phyloP scores from a whole-genome alignment of 1,284 basidiomycete species.

The Athelia psychrophila region DNA sequence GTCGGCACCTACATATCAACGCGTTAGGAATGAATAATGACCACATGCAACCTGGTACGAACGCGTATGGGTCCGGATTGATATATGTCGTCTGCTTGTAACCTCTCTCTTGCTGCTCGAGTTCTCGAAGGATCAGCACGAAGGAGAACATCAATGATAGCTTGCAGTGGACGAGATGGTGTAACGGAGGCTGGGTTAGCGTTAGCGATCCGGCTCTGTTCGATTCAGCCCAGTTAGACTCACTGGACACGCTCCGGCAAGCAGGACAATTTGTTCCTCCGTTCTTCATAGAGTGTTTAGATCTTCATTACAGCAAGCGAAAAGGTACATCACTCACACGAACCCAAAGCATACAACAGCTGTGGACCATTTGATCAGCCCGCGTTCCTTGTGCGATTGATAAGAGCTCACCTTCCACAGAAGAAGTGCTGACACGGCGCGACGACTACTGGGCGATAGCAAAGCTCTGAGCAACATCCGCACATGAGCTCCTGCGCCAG shows the following conservation, averaged over 20 bases:
- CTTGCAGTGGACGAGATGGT: constrained; percentile 67
- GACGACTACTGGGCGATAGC: constrained; percentile 74
- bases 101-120: constrained; percentile 61
- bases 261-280: constrained; percentile 78
- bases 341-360: constrained; percentile 76
- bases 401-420: constrained; percentile 64
- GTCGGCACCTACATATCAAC: constrained; percentile 54
- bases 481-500: constrained; percentile 73
- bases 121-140: constrained; percentile 61
- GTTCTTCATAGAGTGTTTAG: constrained; percentile 44
- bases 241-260: constrained; percentile 67
- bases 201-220: too few species aligned
- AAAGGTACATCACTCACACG: constrained; percentile 49
- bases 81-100: constrained; percentile 78
- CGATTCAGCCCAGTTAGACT: too few species aligned
- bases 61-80: constrained; percentile 67
- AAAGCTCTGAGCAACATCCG: constrained; percentile 76
- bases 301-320: not conserved
- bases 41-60: constrained; percentile 23
- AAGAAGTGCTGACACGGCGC: constrained; percentile 82
- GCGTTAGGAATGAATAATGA: constrained; percentile 1
- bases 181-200: constrained; percentile 58
- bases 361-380: constrained; percentile 21
- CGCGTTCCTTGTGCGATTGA: too few species aligned
- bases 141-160: constrained; percentile 64